Conservation (phyloP, 23 red algal genomes). For the Gracilariopsis chorda region DNA sequence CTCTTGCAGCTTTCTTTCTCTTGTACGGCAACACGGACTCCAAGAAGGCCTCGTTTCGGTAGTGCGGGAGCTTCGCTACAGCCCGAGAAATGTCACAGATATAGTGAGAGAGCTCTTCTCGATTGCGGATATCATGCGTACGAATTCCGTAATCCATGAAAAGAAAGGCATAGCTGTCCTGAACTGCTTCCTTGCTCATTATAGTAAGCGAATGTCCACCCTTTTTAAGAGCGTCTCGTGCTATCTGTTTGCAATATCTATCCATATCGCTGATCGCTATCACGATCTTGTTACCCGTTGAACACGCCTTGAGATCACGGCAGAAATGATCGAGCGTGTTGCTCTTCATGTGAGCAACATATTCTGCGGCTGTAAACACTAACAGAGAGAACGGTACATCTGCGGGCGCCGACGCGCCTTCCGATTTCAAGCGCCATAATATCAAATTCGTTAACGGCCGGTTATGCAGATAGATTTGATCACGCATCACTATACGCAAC, state of each 20-base stretch:
- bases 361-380: neutral
- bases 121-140: slow-evolving; percentile 6
- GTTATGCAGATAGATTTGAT: neutral
- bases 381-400: neutral
- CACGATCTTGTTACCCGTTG: neutral
- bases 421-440: neutral
- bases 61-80: neutral
- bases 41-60: neutral
- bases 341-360: neutral
- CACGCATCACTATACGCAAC: neutral
- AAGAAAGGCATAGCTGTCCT: slow-evolving; percentile 40
- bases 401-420: neutral
- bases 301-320: neutral
- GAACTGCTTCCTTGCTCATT: neutral
- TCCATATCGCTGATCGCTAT: slow-evolving; percentile 3
- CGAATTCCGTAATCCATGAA: slow-evolving; percentile 49
- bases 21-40: slow-evolving; percentile 14
- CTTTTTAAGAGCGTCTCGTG: neutral
- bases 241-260: neutral
- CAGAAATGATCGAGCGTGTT: neutral
- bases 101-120: neutral
- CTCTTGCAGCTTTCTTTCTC: neutral
- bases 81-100: slow-evolving; percentile 26
- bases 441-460: neutral
- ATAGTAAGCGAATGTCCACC: neutral